phyloP scores from a whole-genome alignment of 2,329 filamentous ascomycete species.

The Cladosporium cucumerinum region DNA sequence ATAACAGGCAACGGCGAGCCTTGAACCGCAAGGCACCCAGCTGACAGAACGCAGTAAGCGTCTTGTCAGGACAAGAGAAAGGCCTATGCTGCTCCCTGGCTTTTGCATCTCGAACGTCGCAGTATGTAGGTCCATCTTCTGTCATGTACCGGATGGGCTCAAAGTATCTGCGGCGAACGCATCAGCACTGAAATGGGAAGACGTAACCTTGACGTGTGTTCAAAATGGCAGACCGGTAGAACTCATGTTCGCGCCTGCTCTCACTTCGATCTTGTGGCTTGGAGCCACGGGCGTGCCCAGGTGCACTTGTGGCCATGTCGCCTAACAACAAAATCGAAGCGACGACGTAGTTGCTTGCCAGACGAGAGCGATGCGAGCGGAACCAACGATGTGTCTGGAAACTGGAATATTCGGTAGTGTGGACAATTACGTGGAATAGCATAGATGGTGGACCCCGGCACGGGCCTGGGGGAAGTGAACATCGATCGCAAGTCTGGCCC shows the following conservation, averaged over 20 bases:
- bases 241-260: conserved; percentile 30
- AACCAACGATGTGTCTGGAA: background rate
- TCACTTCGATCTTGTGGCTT: conserved; percentile 18
- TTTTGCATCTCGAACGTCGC: conserved; percentile 25
- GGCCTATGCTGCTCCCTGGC: conserved; percentile 27
- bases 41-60: conserved; percentile 50
- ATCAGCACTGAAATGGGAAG: background rate
- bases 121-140: conserved; percentile 25
- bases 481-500: conserved; percentile 1
- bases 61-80: conserved; percentile 34
- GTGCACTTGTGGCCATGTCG: background rate
- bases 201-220: background rate
- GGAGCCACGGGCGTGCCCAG: background rate
- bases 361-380: background rate
- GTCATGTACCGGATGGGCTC: conserved; percentile 29
- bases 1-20: conserved; percentile 50
- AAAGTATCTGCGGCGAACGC: conserved; percentile 22
- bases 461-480: background rate
- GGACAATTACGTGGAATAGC: background rate
- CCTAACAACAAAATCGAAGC: background rate
- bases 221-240: conserved; percentile 24
- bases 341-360: background rate
- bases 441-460: background rate
- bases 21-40: conserved; percentile 50
- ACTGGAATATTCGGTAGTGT: background rate